phyloP scores from a whole-genome alignment of 169 alveolate genomes.

The Babesia bigemina region DNA sequence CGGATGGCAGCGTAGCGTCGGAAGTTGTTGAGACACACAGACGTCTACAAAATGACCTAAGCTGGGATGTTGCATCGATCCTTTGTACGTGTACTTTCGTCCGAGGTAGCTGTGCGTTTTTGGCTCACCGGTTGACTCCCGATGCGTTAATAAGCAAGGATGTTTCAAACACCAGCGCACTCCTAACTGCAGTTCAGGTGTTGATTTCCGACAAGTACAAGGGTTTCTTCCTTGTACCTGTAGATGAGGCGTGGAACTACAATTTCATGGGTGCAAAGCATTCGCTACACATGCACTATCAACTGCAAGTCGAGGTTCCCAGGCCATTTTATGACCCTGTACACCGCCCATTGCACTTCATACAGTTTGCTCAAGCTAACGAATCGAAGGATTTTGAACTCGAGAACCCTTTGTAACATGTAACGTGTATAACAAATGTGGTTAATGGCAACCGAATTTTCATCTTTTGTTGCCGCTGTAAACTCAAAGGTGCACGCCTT shows the following conservation, averaged over 20 bases:
- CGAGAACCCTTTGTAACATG: conserved; percentile 37
- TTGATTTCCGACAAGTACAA: conserved; percentile 94
- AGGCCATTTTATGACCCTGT: conserved; percentile 95
- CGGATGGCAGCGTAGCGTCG: conserved; percentile 85
- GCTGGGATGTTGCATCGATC: conserved; percentile 53
- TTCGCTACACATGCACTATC: conserved; percentile 90
- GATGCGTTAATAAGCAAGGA: conserved; percentile 68
- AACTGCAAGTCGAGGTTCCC: conserved; percentile 92
- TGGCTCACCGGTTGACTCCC: conserved; percentile 92
- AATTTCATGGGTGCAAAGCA: conserved; percentile 96
- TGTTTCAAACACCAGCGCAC: conserved; percentile 41
- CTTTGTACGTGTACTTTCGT: conserved; percentile 90
- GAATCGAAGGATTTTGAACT: conserved; percentile 40
- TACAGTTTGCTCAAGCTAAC: conserved; percentile 82
- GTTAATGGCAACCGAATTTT: too few relatives aligned
- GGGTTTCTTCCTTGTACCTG: conserved; percentile 99
- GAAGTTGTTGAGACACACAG: conserved; percentile 78
- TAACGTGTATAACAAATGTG: not conserved
- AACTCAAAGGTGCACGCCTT: too few relatives aligned
- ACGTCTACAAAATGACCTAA: conserved; percentile 65
- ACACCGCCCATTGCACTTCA: conserved; percentile 94
- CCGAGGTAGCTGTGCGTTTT: conserved; percentile 96
- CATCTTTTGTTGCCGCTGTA: too few relatives aligned
- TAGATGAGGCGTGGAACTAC: conserved; percentile 98
- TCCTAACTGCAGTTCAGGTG: conserved; percentile 90